A percentile compares a stretch with the other conserved stretches of the same genome.
phyloP scores from a whole-genome alignment of 768 basidiomycete genomes.

The Tricholoma matsutake region DNA sequence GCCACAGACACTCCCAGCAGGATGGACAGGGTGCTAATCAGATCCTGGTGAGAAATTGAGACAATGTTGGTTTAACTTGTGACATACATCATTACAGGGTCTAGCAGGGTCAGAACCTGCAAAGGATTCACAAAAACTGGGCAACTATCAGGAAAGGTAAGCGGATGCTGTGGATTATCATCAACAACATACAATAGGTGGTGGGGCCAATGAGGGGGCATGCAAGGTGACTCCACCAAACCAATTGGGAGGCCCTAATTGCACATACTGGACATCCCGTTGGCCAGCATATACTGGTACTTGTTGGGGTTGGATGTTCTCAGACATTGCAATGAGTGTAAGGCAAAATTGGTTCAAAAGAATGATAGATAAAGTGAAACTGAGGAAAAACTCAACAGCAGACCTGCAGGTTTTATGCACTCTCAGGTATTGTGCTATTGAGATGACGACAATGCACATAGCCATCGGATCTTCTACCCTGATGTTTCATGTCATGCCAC shows the following conservation, averaged over 20 bases:
- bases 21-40: not conserved
- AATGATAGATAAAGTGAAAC: not conserved
- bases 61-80: not conserved
- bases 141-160: not conserved
- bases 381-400: not conserved
- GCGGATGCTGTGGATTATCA: not conserved
- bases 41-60: not conserved
- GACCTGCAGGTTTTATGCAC: not conserved
- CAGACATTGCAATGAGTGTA: not conserved
- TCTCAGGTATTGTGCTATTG: not conserved
- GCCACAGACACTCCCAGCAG: not conserved
- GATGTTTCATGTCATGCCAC: not conserved
- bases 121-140: not conserved
- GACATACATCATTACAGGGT: not conserved
- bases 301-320: not conserved
- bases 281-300: not conserved
- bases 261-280: not conserved
- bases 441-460: not conserved
- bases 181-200: not conserved
- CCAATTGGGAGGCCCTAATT: constrained; percentile 2
- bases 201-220: not conserved
- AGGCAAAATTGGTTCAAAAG: not conserved
- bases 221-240: not conserved
- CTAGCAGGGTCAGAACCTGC: not conserved
- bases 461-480: not conserved